These are phyloP conservation scores for Debaryomyces tyrocola DNA, from an alignment of 805 yeast genomes.

Conservation along the genomic window DNA sequence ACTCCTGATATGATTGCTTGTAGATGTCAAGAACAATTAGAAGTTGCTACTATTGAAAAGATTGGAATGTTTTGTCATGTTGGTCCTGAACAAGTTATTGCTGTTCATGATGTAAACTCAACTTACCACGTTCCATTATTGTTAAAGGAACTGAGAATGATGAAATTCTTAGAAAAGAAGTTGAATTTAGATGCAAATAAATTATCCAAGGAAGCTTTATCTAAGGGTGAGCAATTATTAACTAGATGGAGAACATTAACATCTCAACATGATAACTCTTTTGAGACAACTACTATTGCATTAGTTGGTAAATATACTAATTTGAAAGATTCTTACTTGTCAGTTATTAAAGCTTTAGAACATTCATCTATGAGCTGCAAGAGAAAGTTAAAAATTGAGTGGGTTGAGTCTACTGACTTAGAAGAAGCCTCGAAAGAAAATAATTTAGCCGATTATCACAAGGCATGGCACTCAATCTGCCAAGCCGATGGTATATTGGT, in stretches of 20 bases:
- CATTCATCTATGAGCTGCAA: constrained; percentile 91
- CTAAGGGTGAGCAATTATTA: constrained; percentile 70
- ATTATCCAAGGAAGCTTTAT: constrained; percentile 43
- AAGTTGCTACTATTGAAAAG: constrained; percentile 83
- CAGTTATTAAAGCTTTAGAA: constrained; percentile 93
- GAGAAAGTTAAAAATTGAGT: constrained; percentile 79
- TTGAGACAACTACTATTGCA: constrained; percentile 89
- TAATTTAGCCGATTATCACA: constrained; percentile 78
- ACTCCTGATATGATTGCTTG: constrained; percentile 97
- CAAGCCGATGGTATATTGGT: constrained; percentile 95
- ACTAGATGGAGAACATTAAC: constrained; percentile 80
- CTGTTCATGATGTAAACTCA: constrained; percentile 94
- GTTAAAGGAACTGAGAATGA: constrained; percentile 81
- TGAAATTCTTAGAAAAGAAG: constrained; percentile 69
- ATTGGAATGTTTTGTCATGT: constrained; percentile 99
- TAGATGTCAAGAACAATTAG: constrained; percentile 85
- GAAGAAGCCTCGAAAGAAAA: constrained; percentile 67
- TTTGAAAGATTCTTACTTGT: constrained; percentile 90
- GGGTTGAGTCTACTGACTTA: constrained; percentile 95
- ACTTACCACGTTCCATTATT: constrained; percentile 96
- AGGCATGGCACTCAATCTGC: constrained; percentile 92
- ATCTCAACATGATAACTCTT: constrained; percentile 74
- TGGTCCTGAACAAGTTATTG: constrained; percentile 96
- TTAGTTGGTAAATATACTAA: constrained; percentile 97
- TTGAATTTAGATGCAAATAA: constrained; percentile 54